Percentiles rank a stretch among this genome's conserved stretches.
These are phyloP conservation scores for Zopfia rhizophila DNA, from an alignment of 2,329 filamentous ascomycete species.

Conservation along the genomic window DNA sequence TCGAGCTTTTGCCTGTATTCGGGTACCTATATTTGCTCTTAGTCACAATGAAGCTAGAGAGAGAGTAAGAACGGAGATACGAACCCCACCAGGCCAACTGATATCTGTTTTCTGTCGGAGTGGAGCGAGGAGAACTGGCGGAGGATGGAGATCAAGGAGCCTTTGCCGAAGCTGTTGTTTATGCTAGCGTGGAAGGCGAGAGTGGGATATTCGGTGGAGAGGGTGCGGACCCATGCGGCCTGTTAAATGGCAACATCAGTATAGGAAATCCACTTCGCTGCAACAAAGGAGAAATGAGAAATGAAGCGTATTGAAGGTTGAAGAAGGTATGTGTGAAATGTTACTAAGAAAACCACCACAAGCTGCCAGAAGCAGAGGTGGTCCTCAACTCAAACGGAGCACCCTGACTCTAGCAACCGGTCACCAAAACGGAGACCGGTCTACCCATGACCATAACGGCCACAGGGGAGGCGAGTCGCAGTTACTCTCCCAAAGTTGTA, in stretches of 20 bases:
- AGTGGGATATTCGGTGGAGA: conserved; percentile 93
- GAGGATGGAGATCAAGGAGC: conserved; percentile 88
- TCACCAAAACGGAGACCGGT: conserved; percentile 88
- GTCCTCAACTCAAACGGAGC: conserved; percentile 98
- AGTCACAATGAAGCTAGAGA: too few species aligned
- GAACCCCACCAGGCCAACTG: conserved; percentile 85
- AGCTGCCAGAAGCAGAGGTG: conserved; percentile 71
- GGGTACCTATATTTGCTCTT: too few species aligned
- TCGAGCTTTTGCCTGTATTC: conserved; percentile 94
- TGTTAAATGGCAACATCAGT: too few species aligned
- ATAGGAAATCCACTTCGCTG: too few species aligned
- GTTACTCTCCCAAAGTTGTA: conserved; percentile 99
- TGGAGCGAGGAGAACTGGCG: conserved; percentile 93
- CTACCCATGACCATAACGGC: conserved; percentile 74
- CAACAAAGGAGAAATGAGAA: too few species aligned
- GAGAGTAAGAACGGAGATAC: too few species aligned
- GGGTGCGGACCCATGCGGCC: conserved; percentile 90
- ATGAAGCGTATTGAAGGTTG: too few species aligned
- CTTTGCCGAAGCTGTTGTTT: conserved; percentile 97
- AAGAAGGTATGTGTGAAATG: conserved; percentile 81
- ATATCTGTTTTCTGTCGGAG: conserved; percentile 91
- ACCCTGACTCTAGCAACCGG: conserved; percentile 78
- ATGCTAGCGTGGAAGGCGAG: conserved; percentile 94
- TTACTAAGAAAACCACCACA: conserved; percentile 97
- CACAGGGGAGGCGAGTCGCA: conserved; percentile 72